Evolutionary conservation across 1,284 basidiomycete species (phyloP).

Genomic region (Meripilus lineatus): DNA sequence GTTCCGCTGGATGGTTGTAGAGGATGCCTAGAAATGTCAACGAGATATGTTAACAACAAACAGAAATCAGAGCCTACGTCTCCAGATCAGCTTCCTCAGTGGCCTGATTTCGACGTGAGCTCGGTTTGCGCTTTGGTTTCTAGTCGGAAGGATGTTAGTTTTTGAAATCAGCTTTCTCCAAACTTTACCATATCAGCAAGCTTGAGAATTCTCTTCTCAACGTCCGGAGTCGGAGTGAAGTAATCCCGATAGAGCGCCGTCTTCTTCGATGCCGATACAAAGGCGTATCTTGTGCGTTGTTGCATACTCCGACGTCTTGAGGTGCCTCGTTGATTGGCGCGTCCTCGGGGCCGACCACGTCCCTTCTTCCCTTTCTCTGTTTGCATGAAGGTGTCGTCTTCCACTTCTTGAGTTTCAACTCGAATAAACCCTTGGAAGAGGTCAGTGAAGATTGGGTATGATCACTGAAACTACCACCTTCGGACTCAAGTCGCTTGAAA

Average conservation of each 20-base stretch:
- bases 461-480: constrained; percentile 41
- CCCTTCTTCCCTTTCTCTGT: constrained; percentile 35
- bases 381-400: constrained; percentile 46
- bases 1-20: no score
- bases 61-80: constrained; percentile 14
- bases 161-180: background rate
- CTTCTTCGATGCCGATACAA: constrained; percentile 43
- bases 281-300: constrained; percentile 52
- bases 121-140: constrained; percentile 23
- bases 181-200: constrained; percentile 49
- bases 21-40: no score
- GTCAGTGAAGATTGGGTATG: background rate
- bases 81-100: constrained; percentile 13
- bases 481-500: constrained; percentile 61
- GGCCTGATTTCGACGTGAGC: constrained; percentile 14
- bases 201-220: constrained; percentile 56
- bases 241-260: constrained; percentile 54
- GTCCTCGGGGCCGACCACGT: constrained; percentile 29
- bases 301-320: constrained; percentile 45
- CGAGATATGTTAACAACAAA: background rate
- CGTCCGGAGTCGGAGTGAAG: constrained; percentile 55
- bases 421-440: constrained; percentile 55
- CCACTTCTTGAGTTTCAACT: constrained; percentile 41
- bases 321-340: constrained; percentile 31
- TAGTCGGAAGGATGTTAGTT: constrained; percentile 12